phyloP scores from a whole-genome alignment of 1,284 basidiomycete genomes.

The Coriolopsis trogii region DNA sequence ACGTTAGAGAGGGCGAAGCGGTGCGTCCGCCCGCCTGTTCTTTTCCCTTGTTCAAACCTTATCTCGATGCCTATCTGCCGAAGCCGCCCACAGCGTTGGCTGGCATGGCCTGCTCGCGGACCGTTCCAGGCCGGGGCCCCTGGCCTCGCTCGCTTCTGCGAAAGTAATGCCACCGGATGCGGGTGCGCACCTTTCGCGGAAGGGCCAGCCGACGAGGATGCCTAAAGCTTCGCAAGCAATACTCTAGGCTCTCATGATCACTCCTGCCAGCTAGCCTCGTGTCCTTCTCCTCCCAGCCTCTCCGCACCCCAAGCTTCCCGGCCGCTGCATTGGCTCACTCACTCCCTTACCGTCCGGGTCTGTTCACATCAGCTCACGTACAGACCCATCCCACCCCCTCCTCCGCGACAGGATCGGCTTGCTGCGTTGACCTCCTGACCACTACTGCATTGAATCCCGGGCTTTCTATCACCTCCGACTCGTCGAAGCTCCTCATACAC shows the following conservation, averaged over 20 bases:
- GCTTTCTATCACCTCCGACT: too few relatives aligned
- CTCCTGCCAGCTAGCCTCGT: too few relatives aligned
- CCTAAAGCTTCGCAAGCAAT: constrained; percentile 25
- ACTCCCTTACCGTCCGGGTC: too few relatives aligned
- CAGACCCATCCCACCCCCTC: too few relatives aligned
- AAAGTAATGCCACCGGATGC: constrained; percentile 9
- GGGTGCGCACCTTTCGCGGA: constrained; percentile 19
- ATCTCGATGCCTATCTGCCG: constrained; percentile 26
- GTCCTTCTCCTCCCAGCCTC: constrained; percentile 4
- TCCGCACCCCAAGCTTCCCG: constrained; percentile 1
- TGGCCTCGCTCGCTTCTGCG: not conserved
- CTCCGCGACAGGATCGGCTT: too few relatives aligned
- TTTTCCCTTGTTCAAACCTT: constrained; percentile 18
- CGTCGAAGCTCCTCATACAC: too few relatives aligned
- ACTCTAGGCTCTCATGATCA: too few relatives aligned
- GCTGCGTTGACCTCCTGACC: too few relatives aligned
- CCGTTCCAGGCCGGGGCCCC: not conserved
- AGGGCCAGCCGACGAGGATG: constrained; percentile 18
- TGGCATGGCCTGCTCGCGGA: constrained; percentile 4
- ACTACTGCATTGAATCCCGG: too few relatives aligned
- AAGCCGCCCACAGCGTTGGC: not conserved
- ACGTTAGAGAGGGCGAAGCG: not conserved
- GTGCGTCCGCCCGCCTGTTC: constrained; percentile 5
- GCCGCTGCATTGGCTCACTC: not conserved
- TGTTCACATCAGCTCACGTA: too few relatives aligned